Evolutionary conservation across 441 rosid genomes (phyloP).

Genomic region (Macaranga tanarius): DNA sequence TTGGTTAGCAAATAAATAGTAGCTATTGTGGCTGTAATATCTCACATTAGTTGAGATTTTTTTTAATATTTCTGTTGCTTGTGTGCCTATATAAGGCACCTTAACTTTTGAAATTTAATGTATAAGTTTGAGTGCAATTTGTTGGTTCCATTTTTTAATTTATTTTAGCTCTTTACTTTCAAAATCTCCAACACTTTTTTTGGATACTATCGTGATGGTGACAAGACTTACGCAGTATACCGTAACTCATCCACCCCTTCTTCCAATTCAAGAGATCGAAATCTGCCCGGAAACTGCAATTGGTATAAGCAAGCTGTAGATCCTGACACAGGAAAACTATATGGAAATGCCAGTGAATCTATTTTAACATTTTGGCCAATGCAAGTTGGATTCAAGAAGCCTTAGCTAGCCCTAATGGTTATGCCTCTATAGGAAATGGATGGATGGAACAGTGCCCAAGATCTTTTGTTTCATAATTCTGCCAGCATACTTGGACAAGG

Average conservation of each 20-base stretch:
- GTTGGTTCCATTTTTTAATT: too few relatives aligned
- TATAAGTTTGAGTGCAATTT: too few relatives aligned
- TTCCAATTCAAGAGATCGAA: not conserved
- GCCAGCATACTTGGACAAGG: conserved; percentile 35
- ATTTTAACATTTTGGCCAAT: conserved; percentile 14
- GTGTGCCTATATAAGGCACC: too few relatives aligned
- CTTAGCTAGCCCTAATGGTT: conserved; percentile 28
- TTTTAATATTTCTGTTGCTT: too few relatives aligned
- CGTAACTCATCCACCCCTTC: conserved; percentile 35
- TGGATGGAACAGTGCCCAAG: conserved; percentile 36
- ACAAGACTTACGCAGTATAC: conserved; percentile 40
- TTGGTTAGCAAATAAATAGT: too few relatives aligned
- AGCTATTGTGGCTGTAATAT: too few relatives aligned
- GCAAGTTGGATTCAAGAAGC: conserved; percentile 47
- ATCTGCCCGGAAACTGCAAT: conserved; percentile 9
- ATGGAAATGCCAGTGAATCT: conserved; percentile 36
- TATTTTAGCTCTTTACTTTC: too few relatives aligned
- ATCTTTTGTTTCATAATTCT: conserved; percentile 39
- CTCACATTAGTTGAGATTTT: too few relatives aligned
- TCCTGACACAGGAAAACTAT: conserved; percentile 39
- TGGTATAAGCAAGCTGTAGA: conserved; percentile 60
- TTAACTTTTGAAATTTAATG: too few relatives aligned
- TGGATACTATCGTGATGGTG: conserved; percentile 39
- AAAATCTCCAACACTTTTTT: too few relatives aligned
- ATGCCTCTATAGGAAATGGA: conserved; percentile 42